Conservation (phyloP, 495 filamentous ascomycete species). For the Penicillium angulare region DNA sequence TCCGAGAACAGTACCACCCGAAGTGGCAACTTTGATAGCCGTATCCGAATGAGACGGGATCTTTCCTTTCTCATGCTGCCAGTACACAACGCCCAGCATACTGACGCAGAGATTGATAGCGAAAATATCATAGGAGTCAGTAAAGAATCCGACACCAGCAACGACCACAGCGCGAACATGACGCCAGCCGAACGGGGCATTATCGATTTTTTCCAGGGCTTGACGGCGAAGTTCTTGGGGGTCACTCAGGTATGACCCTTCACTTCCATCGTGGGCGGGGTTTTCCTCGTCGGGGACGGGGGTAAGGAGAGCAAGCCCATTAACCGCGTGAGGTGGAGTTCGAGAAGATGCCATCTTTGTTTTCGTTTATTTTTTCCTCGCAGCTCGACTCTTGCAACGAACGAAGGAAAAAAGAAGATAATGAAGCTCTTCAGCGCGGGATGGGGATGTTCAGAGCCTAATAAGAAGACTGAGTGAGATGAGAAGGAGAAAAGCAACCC, state of each 20-base stretch:
- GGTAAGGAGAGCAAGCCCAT: neutral
- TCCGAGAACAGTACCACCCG: slow-evolving; percentile 80
- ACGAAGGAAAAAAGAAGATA: too few relatives aligned
- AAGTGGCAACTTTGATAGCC: slow-evolving; percentile 87
- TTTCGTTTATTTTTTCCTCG: too few relatives aligned
- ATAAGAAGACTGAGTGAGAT: neutral
- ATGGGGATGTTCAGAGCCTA: too few relatives aligned
- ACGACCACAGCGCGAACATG: slow-evolving; percentile 71
- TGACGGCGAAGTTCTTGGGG: slow-evolving; percentile 72
- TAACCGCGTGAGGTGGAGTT: too few relatives aligned
- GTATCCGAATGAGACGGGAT: slow-evolving; percentile 69
- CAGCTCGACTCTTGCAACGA: too few relatives aligned
- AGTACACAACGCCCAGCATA: slow-evolving; percentile 76
- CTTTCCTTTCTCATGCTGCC: slow-evolving; percentile 47
- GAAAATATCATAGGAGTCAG: slow-evolving; percentile 78
- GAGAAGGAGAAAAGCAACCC: neutral
- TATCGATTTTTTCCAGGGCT: slow-evolving; percentile 76
- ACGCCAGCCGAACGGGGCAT: slow-evolving; percentile 76
- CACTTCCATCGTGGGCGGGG: neutral
- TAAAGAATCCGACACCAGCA: slow-evolving; percentile 85
- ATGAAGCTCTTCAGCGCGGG: too few relatives aligned
- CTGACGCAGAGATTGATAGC: slow-evolving; percentile 69
- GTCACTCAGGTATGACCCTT: slow-evolving; percentile 54
- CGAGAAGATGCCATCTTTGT: neutral
- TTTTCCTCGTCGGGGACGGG: neutral